phyloP scores from a whole-genome alignment of 2,329 filamentous ascomycete genomes.

The Epichloe sibirici region DNA sequence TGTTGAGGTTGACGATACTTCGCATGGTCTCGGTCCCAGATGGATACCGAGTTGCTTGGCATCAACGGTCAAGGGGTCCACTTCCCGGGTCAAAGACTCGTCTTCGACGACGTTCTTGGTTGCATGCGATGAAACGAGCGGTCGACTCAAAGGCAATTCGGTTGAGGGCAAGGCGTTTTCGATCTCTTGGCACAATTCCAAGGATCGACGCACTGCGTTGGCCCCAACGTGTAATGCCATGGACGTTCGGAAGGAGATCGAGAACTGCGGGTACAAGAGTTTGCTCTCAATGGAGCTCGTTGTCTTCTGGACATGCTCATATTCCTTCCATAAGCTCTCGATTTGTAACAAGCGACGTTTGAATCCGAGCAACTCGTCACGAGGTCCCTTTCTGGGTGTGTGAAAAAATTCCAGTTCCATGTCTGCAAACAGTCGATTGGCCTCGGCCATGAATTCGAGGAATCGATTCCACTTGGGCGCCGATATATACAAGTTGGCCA shows the following conservation, averaged over 20 bases:
- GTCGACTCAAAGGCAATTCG: conserved; percentile 4
- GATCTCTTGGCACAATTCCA: conserved; percentile 14
- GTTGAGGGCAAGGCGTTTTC: background rate
- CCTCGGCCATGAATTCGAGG: conserved; percentile 12
- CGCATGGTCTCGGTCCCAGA: background rate
- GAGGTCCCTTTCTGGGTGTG: background rate
- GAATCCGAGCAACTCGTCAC: conserved; percentile 2
- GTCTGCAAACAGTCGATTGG: conserved; percentile 5
- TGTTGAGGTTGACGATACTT: background rate
- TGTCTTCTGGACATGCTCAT: conserved; percentile 15
- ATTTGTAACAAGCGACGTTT: conserved; percentile 20
- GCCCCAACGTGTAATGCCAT: conserved; percentile 18
- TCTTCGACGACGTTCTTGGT: no score
- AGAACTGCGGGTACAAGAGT: conserved; percentile 19
- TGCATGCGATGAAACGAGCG: background rate
- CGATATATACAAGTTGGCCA: conserved; percentile 18
- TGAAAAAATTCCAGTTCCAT: background rate
- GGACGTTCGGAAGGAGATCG: conserved; percentile 15
- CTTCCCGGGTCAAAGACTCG: background rate
- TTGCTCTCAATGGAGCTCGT: conserved; percentile 23
- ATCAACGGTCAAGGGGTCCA: background rate
- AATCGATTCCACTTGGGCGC: conserved; percentile 11
- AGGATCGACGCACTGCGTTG: conserved; percentile 10
- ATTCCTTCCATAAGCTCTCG: conserved; percentile 23
- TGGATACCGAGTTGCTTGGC: background rate